Base-by-base conservation (phyloP, 1,284 basidiomycete species). In the Malassezia arunalokei region DNA sequence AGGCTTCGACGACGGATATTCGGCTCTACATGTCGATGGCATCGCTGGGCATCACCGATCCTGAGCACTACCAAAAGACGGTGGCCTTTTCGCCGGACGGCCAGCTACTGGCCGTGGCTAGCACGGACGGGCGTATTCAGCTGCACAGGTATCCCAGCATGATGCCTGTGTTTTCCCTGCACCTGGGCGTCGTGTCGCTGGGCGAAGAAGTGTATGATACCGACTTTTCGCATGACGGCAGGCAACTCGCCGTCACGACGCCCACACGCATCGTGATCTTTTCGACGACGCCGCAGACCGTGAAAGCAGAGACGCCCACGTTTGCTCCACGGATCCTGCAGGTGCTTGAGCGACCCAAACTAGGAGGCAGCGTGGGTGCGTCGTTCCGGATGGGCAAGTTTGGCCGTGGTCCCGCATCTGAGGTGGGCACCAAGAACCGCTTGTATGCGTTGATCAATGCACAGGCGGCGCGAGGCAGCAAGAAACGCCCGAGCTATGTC, bases 401-500 rank as follows among this genome's bases (percentile, higher is more conserved):
- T 43, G 60, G 60, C 35, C 40, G 58, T 20, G 48, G 47, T 29
- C 37, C 30, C 14, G 29, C 17, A 24, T 28, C 8, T 5, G 37
- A 45, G 9, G 40, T 30, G 5, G 47, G 47, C 15, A 27, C 42
- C 11, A 44, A 38, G 37, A 28, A 46, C 20, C 17, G 33, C 8
- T 31, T 55, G 8, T 55, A 44, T 33, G 35, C 53, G 28, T 59
- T 47, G 57, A 58, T 43, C 54, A 62, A 28, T 58, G 55, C 24
- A 52, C 56, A 8, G 56, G 57, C 12, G 54, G 54, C 51, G 55
- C 51, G 27, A 51, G 64, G 29, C 55, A 55, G 48, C 62, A 71
- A 68, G 62, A 55, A 57, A 28, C 62, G 68, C 43, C 64, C 61
- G 50, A 68, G 66, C 48, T 72, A 69, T 43, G 52, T 72, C 27